phyloP scores from a whole-genome alignment of 768 basidiomycete species.

The Tulasnella calospora region DNA sequence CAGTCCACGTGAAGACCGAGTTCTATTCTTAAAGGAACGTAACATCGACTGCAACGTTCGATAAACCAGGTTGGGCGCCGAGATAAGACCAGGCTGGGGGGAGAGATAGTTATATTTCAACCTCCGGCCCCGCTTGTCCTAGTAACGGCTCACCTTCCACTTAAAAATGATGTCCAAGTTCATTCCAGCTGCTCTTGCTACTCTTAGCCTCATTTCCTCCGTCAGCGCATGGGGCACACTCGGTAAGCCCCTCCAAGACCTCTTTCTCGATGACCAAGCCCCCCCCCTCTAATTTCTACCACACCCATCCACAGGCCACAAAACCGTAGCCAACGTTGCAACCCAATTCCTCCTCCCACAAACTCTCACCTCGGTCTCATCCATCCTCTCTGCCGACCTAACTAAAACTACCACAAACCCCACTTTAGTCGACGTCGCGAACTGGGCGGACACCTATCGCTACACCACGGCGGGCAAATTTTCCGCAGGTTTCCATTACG shows the following conservation, averaged over 20 bases:
- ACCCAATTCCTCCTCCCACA: neutral
- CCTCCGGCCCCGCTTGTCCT: neutral
- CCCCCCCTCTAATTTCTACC: too few relatives aligned
- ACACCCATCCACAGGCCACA: conserved; percentile 12
- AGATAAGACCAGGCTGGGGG: neutral
- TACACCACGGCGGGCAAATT: neutral
- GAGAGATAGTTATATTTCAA: too few relatives aligned
- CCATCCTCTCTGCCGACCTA: neutral
- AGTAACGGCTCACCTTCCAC: neutral
- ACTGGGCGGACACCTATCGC: conserved; percentile 16
- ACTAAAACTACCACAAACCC: neutral
- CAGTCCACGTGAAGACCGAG: neutral
- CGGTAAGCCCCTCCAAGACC: neutral
- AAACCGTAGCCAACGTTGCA: conserved; percentile 14
- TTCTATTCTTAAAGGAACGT: neutral
- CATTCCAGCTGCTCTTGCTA: neutral
- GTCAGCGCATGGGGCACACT: neutral
- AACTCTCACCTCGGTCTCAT: neutral
- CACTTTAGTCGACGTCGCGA: conserved; percentile 1
- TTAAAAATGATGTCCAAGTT: neutral
- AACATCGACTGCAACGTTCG: neutral
- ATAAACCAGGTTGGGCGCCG: neutral
- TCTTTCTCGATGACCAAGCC: too few relatives aligned
- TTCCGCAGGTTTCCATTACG: conserved; percentile 1
- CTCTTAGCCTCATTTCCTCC: neutral